Evolutionary conservation across 768 basidiomycete species (phyloP).

Genomic region (Rhodocollybia butyracea): DNA sequence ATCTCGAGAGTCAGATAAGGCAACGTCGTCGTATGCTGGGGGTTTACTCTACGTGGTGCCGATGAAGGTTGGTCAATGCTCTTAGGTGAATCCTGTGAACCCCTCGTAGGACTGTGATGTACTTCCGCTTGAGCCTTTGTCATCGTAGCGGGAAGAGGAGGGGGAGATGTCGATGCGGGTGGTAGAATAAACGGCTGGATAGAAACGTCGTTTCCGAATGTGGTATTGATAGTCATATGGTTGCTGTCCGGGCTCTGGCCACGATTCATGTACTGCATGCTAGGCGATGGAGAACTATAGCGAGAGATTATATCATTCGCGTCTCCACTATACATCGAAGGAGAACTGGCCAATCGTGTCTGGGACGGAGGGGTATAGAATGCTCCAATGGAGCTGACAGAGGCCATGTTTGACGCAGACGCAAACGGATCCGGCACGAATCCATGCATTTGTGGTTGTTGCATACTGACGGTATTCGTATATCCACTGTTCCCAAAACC

Average conservation of each 20-base stretch:
- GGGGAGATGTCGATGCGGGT: not conserved
- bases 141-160: not conserved
- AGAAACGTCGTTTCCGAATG: not conserved
- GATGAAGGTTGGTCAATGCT: not conserved
- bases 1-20: not conserved
- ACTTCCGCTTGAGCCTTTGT: not conserved
- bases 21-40: constrained; percentile 1
- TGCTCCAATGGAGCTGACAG: not conserved
- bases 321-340: not conserved
- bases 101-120: not conserved
- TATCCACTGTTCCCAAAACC: not conserved
- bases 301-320: not conserved
- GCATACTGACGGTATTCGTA: not conserved
- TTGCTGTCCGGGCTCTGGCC: constrained; percentile 3
- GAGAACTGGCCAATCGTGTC: not conserved
- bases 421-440: not conserved
- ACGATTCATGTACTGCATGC: constrained; percentile 1
- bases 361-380: not conserved
- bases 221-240: not conserved
- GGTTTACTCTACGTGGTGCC: not conserved
- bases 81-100: not conserved
- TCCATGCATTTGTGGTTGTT: not conserved
- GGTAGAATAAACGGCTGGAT: not conserved
- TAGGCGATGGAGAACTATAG: constrained; percentile 2
- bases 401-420: not conserved